These are phyloP conservation scores for Erigeron canadensis DNA, from an alignment of 129 eudicot genomes.

Conservation along the genomic window DNA sequence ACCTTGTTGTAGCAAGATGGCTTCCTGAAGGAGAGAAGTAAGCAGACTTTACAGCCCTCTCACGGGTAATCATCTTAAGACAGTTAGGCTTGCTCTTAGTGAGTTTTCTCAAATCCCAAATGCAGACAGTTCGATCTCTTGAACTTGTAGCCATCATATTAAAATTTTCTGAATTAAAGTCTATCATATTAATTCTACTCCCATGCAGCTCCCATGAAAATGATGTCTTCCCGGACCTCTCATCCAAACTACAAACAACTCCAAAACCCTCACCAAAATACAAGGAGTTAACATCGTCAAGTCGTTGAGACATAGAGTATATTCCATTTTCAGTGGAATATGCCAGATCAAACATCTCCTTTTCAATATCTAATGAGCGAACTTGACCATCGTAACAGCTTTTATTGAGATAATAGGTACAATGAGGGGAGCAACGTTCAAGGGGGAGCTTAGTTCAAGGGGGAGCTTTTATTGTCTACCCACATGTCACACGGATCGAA, in stretches of 20 bases:
- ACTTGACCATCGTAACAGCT: constrained; percentile 68
- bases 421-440: no score
- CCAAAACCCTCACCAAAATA: constrained; percentile 76
- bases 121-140: constrained; percentile 67
- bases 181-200: constrained; percentile 61
- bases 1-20: no score
- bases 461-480: no score
- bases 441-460: no score
- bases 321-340: constrained; percentile 42
- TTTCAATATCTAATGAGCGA: constrained; percentile 72
- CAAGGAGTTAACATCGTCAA: constrained; percentile 48
- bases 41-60: constrained; percentile 74
- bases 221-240: constrained; percentile 46
- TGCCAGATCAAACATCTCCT: constrained; percentile 57
- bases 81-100: constrained; percentile 36
- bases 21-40: constrained; percentile 57
- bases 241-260: constrained; percentile 49
- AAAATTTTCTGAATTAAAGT: constrained; percentile 56
- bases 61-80: constrained; percentile 42
- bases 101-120: constrained; percentile 87
- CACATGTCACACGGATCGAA: no score
- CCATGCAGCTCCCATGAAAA: constrained; percentile 59
- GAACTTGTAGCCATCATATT: constrained; percentile 82
- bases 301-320: constrained; percentile 53
- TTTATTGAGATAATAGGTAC: no score